Percentiles rank a stretch among this genome's conserved stretches.
Evolutionary conservation across 192 early-diverging fungal genomes (phyloP).

Genomic region (Umbelopsis sp.): DNA sequence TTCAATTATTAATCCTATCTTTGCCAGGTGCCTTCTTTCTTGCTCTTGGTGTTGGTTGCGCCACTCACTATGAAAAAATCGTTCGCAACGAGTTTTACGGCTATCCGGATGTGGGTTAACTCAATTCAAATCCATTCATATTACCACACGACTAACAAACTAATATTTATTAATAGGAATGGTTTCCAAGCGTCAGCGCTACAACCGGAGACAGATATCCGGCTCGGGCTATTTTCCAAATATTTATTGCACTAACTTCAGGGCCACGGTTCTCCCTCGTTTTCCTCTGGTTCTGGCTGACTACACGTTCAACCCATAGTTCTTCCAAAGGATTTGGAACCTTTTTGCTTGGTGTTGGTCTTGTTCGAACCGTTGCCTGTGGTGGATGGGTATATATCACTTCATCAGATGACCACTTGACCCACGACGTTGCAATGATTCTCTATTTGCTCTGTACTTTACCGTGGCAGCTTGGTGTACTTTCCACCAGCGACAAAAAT

Average conservation of each 20-base stretch:
- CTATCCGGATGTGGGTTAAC: constrained; percentile 63
- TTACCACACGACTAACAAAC: too few relatives aligned
- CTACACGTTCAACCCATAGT: constrained; percentile 26
- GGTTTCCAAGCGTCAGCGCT: constrained; percentile 83
- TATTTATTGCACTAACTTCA: constrained; percentile 74
- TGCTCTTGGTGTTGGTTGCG: constrained; percentile 67
- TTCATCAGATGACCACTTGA: constrained; percentile 76
- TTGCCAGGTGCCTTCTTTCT: constrained; percentile 65
- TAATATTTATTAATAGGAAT: constrained; percentile 44
- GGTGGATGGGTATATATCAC: constrained; percentile 87
- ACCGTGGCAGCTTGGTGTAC: constrained; percentile 69
- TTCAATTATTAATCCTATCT: not conserved
- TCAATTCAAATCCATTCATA: too few relatives aligned
- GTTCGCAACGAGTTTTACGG: constrained; percentile 78
- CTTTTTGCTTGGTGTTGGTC: constrained; percentile 45
- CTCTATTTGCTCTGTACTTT: constrained; percentile 75
- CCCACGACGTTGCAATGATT: constrained; percentile 83
- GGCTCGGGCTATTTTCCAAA: constrained; percentile 73
- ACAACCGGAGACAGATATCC: constrained; percentile 83
- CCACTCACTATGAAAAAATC: constrained; percentile 80
- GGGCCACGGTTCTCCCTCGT: constrained; percentile 57
- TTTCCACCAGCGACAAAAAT: constrained; percentile 51
- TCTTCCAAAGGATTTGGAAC: constrained; percentile 31
- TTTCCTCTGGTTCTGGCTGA: constrained; percentile 50
- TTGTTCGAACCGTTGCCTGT: constrained; percentile 72